phyloP scores from a whole-genome alignment of 495 filamentous ascomycete species.

The Aspergillus biplanus region DNA sequence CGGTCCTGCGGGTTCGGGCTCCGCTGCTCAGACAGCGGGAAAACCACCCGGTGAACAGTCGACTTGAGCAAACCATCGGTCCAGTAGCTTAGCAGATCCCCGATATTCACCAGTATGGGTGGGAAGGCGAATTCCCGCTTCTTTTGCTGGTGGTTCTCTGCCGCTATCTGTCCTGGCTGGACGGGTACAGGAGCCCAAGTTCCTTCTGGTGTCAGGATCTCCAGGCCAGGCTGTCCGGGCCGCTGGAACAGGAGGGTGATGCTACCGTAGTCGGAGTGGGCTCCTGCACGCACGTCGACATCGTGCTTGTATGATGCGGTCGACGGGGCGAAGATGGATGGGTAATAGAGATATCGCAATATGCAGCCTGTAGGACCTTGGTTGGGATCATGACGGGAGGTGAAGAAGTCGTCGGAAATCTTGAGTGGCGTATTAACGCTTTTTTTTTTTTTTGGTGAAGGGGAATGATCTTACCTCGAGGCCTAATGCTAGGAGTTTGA shows the following conservation, averaged over 20 bases:
- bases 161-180: conserved; percentile 19
- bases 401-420: conserved; percentile 70
- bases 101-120: conserved; percentile 91
- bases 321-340: conserved; percentile 52
- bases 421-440: conserved; percentile 19
- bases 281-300: conserved; percentile 65
- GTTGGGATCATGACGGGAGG: conserved; percentile 65
- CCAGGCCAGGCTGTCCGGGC: conserved; percentile 80
- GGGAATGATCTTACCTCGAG: conserved; percentile 55
- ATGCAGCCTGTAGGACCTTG: conserved; percentile 69
- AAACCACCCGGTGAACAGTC: conserved; percentile 89
- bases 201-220: conserved; percentile 67
- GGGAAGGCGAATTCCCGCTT: conserved; percentile 53
- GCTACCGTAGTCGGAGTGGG: conserved; percentile 69
- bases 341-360: conserved; percentile 83
- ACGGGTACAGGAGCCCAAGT: conserved; percentile 53
- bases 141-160: conserved; percentile 30
- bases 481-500: conserved; percentile 75
- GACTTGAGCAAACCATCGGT: conserved; percentile 81
- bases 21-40: conserved; percentile 55
- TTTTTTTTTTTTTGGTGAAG: neutral
- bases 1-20: conserved; percentile 62
- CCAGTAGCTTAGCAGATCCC: conserved; percentile 90
- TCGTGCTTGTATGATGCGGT: conserved; percentile 50
- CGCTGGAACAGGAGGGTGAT: conserved; percentile 79